These are phyloP conservation scores for Dalbergia oliveri DNA, from an alignment of 306 rosid species.

Conservation along the genomic window DNA sequence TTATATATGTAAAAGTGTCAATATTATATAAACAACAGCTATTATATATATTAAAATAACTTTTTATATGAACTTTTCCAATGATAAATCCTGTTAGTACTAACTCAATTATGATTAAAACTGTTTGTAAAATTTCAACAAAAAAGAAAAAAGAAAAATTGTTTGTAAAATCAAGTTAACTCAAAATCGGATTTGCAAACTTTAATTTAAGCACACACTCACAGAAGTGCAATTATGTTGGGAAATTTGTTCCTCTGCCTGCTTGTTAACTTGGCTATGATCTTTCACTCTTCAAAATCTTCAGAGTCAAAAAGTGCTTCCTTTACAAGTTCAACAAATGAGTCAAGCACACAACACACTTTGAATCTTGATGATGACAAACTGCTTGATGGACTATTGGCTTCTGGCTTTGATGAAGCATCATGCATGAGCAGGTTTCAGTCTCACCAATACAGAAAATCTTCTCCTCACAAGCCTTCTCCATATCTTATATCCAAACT, in stretches of 20 bases:
- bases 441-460: slow-evolving; percentile 56
- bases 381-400: slow-evolving; percentile 58
- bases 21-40: no score
- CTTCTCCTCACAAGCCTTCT: slow-evolving; percentile 59
- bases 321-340: slow-evolving; percentile 6
- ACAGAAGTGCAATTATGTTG: no score
- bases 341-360: not conserved
- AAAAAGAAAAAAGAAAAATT: no score
- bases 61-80: no score
- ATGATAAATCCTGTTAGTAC: no score
- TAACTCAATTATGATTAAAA: no score
- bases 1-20: no score
- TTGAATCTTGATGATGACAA: slow-evolving; percentile 50
- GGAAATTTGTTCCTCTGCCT: not conserved
- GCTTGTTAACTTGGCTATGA: not conserved
- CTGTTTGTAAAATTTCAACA: no score
- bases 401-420: slow-evolving; percentile 58
- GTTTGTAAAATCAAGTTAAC: no score
- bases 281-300: not conserved
- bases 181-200: no score
- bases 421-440: slow-evolving; percentile 65
- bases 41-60: no score
- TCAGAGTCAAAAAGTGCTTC: slow-evolving; percentile 16
- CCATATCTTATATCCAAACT: slow-evolving; percentile 63
- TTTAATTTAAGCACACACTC: no score